A percentile compares a stretch with the other conserved stretches of the same genome.
Conservation (phyloP, 495 filamentous ascomycete species). For the Alectoria sarmentosa region DNA sequence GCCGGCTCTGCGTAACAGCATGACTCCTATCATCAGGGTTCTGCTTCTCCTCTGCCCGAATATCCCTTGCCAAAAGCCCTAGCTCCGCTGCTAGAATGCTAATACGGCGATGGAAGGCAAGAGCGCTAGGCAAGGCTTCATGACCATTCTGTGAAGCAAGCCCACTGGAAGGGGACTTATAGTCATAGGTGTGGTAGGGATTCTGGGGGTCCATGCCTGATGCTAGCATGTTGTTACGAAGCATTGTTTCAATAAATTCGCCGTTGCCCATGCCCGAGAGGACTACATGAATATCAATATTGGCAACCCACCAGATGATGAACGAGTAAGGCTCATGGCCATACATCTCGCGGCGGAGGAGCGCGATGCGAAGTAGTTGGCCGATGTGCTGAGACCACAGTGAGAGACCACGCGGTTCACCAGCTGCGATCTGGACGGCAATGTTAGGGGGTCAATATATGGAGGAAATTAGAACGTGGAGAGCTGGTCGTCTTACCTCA, state of each 20-base stretch:
- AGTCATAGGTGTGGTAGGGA: conserved; percentile 30
- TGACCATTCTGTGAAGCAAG: conserved; percentile 32
- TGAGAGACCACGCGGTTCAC: conserved; percentile 39
- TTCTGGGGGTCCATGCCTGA: conserved; percentile 23
- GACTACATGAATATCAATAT: conserved; percentile 51
- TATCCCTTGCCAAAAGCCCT: conserved; percentile 36
- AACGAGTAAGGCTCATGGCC: conserved; percentile 44
- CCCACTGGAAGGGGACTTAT: conserved; percentile 26
- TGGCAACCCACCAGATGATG: conserved; percentile 50
- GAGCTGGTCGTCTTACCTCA: conserved; percentile 36
- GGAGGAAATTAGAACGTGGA: background rate
- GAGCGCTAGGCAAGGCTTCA: conserved; percentile 36
- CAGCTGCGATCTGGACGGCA: conserved; percentile 38
- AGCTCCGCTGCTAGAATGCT: conserved; percentile 37
- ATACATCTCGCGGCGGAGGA: conserved; percentile 39
- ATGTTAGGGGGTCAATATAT: background rate
- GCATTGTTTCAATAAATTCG: conserved; percentile 42
- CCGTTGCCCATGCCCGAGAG: conserved; percentile 47
- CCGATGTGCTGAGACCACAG: conserved; percentile 51
- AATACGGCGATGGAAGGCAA: conserved; percentile 41
- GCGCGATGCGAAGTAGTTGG: conserved; percentile 45
- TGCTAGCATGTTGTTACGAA: conserved; percentile 45
- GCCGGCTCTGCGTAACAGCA: conserved; percentile 23
- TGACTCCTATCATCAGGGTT: conserved; percentile 2
- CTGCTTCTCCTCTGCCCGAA: conserved; percentile 29